A percentile compares a stretch with the other conserved stretches of the same genome.
These are phyloP conservation scores for Colletotrichum viniferum DNA, from an alignment of 2,329 filamentous ascomycete genomes.

Conservation along the genomic window DNA sequence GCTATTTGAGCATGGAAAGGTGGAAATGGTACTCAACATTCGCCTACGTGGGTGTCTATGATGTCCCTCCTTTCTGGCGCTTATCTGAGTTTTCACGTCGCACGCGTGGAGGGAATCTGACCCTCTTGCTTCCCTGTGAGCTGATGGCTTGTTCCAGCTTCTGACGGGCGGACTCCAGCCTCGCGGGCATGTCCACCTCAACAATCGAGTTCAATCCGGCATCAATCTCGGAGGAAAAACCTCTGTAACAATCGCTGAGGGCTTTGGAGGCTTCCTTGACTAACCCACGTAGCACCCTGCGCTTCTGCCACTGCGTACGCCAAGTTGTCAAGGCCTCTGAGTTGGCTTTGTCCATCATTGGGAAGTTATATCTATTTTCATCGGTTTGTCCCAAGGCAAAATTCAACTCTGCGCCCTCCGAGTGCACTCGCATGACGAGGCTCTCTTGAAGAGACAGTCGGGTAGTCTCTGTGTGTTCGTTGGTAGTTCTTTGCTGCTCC, in stretches of 20 bases:
- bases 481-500: not conserved
- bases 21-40: too few relatives aligned
- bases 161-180: not conserved
- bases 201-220: not conserved
- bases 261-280: not conserved
- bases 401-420: not conserved
- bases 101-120: not conserved
- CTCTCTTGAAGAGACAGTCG: not conserved
- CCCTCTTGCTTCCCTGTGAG: not conserved
- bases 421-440: not conserved
- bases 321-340: not conserved
- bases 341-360: not conserved
- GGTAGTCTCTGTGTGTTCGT: not conserved
- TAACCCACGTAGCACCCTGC: not conserved
- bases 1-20: too few relatives aligned
- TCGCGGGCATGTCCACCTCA: not conserved
- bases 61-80: not conserved
- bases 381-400: not conserved
- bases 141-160: not conserved
- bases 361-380: not conserved
- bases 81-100: not conserved
- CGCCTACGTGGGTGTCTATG: not conserved
- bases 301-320: not conserved
- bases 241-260: not conserved
- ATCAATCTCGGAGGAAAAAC: not conserved